phyloP scores from a whole-genome alignment of 2,329 filamentous ascomycete species.

The Trichoderma gracile region DNA sequence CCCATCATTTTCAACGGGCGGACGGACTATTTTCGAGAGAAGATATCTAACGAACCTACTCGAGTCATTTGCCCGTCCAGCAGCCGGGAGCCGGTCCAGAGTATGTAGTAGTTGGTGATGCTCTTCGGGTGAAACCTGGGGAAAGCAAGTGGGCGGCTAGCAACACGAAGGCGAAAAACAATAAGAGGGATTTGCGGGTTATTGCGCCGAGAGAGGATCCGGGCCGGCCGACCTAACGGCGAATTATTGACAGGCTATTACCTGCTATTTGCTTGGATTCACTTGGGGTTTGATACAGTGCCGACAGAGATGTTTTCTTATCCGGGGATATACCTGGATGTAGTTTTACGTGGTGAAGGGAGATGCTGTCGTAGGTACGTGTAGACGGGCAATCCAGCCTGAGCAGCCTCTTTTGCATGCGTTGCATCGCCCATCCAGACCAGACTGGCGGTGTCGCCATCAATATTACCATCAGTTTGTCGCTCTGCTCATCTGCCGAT shows the following conservation, averaged over 20 bases:
- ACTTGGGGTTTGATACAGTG: not conserved
- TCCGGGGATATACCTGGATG: not conserved
- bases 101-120: not conserved
- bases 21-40: too few species aligned
- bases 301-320: not conserved
- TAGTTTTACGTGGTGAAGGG: too few species aligned
- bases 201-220: conserved; percentile 23
- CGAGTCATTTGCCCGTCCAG: too few species aligned
- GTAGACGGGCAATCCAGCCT: too few species aligned
- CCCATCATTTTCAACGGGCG: too few species aligned
- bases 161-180: not conserved
- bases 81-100: not conserved
- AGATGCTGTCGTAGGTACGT: too few species aligned
- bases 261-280: too few species aligned
- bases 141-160: not conserved
- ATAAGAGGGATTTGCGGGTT: not conserved
- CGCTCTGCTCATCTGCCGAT: not conserved
- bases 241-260: not conserved
- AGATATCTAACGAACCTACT: too few species aligned
- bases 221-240: not conserved
- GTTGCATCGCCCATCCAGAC: not conserved
- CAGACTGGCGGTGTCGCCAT: conserved; percentile 20
- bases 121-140: not conserved
- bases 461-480: not conserved
- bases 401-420: too few species aligned